A percentile compares a stretch with the other conserved stretches of the same genome.
Conservation (phyloP, 2,329 filamentous ascomycete species). For the Calonectria leucothoes region DNA sequence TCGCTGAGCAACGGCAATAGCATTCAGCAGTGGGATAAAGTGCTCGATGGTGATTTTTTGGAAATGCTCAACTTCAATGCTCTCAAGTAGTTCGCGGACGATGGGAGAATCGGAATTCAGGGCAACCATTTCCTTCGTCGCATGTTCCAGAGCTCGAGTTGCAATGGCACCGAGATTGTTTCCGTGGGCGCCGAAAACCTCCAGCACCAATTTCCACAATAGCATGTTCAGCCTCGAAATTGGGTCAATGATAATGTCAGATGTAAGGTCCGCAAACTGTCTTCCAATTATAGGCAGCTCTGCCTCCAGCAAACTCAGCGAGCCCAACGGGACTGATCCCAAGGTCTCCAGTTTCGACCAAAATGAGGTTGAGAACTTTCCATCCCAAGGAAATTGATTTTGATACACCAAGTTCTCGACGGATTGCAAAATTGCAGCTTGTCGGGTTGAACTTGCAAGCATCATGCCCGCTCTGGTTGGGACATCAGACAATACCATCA, state of each 20-base stretch:
- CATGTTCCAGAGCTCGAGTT: slow-evolving; percentile 40
- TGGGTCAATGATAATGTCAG: slow-evolving; percentile 62
- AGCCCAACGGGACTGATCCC: slow-evolving; percentile 66
- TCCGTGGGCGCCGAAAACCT: slow-evolving; percentile 55
- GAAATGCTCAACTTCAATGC: slow-evolving; percentile 51
- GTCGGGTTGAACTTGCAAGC: slow-evolving; percentile 47
- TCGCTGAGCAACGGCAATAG: slow-evolving; percentile 49
- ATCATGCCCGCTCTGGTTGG: slow-evolving; percentile 49
- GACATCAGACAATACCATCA: slow-evolving; percentile 61
- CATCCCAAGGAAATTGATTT: slow-evolving; percentile 53
- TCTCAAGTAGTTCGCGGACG: slow-evolving; percentile 38
- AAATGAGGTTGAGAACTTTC: slow-evolving; percentile 57
- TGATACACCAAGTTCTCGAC: slow-evolving; percentile 60
- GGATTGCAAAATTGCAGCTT: slow-evolving; percentile 57
- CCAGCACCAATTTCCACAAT: slow-evolving; percentile 58
- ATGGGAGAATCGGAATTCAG: background rate
- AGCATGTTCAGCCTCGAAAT: slow-evolving; percentile 59
- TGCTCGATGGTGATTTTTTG: slow-evolving; percentile 52
- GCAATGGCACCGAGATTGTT: slow-evolving; percentile 44
- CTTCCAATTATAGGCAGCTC: slow-evolving; percentile 72
- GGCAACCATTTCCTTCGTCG: slow-evolving; percentile 21
- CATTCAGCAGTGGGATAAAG: slow-evolving; percentile 59
- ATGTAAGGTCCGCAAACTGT: slow-evolving; percentile 62
- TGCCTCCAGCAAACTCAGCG: slow-evolving; percentile 71
- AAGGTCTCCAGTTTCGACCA: slow-evolving; percentile 66